phyloP scores from a whole-genome alignment of 805 yeast species.

The Yarrowia sp. region DNA sequence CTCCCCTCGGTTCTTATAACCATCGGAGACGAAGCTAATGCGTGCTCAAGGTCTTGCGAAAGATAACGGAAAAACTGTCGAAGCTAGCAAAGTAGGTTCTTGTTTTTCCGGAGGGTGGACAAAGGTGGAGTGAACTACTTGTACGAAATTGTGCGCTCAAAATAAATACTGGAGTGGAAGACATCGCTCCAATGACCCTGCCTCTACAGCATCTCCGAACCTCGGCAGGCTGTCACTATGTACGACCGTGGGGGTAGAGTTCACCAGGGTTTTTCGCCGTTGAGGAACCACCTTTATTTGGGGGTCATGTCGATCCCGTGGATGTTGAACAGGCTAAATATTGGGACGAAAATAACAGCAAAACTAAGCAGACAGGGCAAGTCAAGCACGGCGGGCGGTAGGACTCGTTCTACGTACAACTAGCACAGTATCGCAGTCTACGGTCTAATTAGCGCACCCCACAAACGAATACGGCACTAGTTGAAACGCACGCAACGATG shows the following conservation, averaged over 20 bases:
- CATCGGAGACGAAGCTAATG: background rate
- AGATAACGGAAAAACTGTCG: background rate
- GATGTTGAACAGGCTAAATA: background rate
- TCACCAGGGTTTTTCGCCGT: slow-evolving; percentile 1
- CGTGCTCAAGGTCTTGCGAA: background rate
- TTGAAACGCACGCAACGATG: background rate
- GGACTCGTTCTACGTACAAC: too few relatives aligned
- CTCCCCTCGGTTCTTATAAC: too few relatives aligned
- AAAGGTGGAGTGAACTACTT: too few relatives aligned
- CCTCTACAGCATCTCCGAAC: background rate
- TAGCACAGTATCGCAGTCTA: too few relatives aligned
- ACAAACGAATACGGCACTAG: slow-evolving; percentile 7
- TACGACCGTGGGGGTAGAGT: slow-evolving; percentile 19
- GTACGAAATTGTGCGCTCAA: too few relatives aligned
- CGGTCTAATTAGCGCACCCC: background rate
- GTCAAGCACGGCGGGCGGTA: background rate
- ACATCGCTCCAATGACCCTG: background rate
- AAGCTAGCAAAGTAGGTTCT: slow-evolving; percentile 5
- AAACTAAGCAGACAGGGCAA: too few relatives aligned
- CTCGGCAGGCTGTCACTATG: too few relatives aligned
- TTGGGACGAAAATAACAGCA: too few relatives aligned
- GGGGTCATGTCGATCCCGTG: slow-evolving; percentile 17
- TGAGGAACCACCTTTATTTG: slow-evolving; percentile 3
- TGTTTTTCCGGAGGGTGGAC: background rate
- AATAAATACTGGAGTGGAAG: too few relatives aligned